phyloP scores from a whole-genome alignment of 148 eudicot genomes.

The Pouteria glomerata region DNA sequence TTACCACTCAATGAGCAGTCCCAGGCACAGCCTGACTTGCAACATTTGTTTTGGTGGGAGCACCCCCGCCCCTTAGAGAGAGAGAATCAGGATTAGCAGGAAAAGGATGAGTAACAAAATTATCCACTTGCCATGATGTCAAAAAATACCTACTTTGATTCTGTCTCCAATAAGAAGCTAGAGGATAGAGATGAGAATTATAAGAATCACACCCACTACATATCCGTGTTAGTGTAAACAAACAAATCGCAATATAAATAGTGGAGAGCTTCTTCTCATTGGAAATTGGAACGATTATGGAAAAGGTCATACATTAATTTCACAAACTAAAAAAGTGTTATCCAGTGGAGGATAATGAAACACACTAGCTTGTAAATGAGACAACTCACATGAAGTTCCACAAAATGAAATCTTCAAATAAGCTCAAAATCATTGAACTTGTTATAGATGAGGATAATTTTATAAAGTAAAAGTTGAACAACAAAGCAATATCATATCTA shows the following conservation, averaged over 20 bases:
- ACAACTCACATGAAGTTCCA: background rate
- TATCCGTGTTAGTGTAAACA: background rate
- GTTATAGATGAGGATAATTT: background rate
- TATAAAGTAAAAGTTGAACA: background rate
- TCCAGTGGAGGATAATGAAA: background rate
- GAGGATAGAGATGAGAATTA: background rate
- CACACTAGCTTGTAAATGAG: constrained; percentile 1
- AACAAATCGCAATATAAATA: background rate
- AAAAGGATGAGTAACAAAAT: too few species aligned
- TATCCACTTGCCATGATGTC: too few species aligned
- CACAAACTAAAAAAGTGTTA: background rate
- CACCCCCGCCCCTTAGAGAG: too few species aligned
- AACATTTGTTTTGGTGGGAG: too few species aligned
- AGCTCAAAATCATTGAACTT: background rate
- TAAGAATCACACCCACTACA: background rate
- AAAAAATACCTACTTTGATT: background rate
- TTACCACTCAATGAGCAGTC: background rate
- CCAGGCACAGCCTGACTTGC: background rate
- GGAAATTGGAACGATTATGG: background rate
- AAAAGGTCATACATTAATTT: background rate
- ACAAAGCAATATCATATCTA: background rate
- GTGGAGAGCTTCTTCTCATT: background rate
- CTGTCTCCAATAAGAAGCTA: background rate
- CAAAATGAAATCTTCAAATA: background rate
- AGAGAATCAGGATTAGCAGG: too few species aligned